Percentiles rank a stretch among this genome's conserved stretches.
These are phyloP conservation scores for Eutrema salsugineum DNA, from an alignment of 441 rosid species.

Conservation along the genomic window DNA sequence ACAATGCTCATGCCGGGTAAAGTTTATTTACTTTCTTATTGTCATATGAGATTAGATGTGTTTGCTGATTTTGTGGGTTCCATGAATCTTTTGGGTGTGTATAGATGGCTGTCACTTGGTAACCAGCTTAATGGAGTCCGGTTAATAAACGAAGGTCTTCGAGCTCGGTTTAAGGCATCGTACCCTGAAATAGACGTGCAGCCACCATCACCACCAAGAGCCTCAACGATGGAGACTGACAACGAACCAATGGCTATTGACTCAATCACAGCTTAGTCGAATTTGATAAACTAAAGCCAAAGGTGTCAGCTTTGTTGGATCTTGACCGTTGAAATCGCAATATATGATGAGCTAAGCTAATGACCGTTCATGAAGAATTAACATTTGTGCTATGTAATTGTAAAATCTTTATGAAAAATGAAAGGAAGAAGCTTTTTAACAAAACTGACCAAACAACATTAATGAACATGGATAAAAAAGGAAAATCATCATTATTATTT, in stretches of 20 bases:
- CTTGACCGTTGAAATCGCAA: not conserved
- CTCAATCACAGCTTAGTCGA: conserved; percentile 24
- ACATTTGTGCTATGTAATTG: conserved; percentile 17
- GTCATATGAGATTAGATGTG: not conserved
- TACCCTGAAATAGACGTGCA: conserved; percentile 85
- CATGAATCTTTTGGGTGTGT: not conserved
- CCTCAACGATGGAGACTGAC: conserved; percentile 80
- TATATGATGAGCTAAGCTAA: not conserved
- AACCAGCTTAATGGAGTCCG: conserved; percentile 88
- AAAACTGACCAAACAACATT: not conserved
- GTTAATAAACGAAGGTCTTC: conserved; percentile 85
- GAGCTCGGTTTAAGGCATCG: conserved; percentile 91
- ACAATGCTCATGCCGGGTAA: conserved; percentile 97
- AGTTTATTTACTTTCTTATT: not conserved
- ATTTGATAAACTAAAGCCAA: conserved; percentile 30
- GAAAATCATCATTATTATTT: not conserved
- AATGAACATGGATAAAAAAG: not conserved
- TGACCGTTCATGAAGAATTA: not conserved
- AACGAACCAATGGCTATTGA: conserved; percentile 50
- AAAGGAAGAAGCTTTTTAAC: not conserved
- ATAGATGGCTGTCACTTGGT: conserved; percentile 95
- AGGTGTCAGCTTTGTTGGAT: conserved; percentile 23
- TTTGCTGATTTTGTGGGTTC: not conserved
- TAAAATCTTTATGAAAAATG: not conserved
- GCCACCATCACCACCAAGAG: conserved; percentile 84